Evolutionary conservation across 371 early-diverging fungal genomes (phyloP), one percentile per base, ranked within the genome.

Genomic region (Mucor indicus): DNA sequence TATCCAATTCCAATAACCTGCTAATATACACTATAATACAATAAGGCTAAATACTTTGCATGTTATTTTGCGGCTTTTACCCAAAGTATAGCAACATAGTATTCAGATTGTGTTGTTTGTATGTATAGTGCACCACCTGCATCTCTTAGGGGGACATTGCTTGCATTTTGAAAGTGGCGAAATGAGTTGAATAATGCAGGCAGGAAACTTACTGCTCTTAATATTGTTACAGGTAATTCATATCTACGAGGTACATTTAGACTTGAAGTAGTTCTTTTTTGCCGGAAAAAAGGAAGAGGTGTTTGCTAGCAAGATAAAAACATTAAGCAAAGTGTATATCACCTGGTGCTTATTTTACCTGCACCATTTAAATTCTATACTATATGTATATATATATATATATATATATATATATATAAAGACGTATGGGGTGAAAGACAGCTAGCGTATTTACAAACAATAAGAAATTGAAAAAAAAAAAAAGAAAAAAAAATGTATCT

Each of bases 51-150:
- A 24, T 19, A 11, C 43, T 15, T 15, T 6, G 37, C 11, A 20
- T 25, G 22, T 4, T 17, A 13, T 25, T 19, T 27, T 17, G 20
- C 16, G 21, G 36, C 24, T 20, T 17, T 48, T 64, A 81, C 84
- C 84, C 84, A 81, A 21, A 80, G 57, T 12, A 64, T 70, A 35
- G 80, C 84, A 4, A 81, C 67, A 63, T 70, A 75, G 48, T 70
- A 80, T 35, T 84, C 82, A 15, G 69, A 47, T 20, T 67, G 62
- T 15, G 79, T 75, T 55, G 69, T 80, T 47, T 66, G 62, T 48
- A 81, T 55, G 2, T 52, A 49, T 41, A 77, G 50, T 7, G 77
- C 51, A 6, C 73, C 69, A 21, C 78, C 78, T 9, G 80, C 69
- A 62, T 81, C 75, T 41, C 80, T 57, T 22, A 58, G 22, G 8